phyloP scores from a whole-genome alignment of 768 basidiomycete species.

The Kwoniella pini region DNA sequence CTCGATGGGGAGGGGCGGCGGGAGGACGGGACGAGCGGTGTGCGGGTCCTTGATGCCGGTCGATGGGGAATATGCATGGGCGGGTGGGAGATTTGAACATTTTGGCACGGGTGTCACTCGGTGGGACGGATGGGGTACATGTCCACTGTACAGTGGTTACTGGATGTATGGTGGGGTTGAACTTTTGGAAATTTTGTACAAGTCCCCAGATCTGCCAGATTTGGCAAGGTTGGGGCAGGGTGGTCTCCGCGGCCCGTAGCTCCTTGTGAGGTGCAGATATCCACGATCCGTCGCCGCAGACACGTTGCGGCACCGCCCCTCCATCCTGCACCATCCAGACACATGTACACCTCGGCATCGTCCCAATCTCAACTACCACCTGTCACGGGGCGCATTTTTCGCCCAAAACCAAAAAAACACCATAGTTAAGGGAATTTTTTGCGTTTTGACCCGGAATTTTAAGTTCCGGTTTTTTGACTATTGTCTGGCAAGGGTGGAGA shows the following conservation, averaged over 20 bases:
- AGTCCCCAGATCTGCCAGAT: no score
- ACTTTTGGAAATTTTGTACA: neutral
- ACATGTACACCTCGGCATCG: neutral
- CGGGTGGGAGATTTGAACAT: neutral
- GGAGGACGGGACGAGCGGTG: neutral
- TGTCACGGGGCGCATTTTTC: neutral
- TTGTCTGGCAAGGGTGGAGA: slow-evolving; percentile 10
- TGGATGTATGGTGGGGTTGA: neutral
- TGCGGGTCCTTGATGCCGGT: neutral
- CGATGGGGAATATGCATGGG: neutral
- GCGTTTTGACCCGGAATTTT: slow-evolving; percentile 22
- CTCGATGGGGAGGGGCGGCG: neutral
- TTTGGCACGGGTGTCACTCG: neutral
- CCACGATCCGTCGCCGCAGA: no score
- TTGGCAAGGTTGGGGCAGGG: neutral
- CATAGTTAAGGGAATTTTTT: slow-evolving; percentile 14
- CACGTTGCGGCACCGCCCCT: no score
- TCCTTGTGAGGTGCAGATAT: no score
- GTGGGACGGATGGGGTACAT: slow-evolving; percentile 5
- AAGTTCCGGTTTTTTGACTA: slow-evolving; percentile 10
- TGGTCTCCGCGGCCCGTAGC: neutral
- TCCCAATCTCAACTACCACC: slow-evolving; percentile 6
- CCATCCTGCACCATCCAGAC: no score
- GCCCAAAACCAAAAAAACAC: slow-evolving; percentile 15
- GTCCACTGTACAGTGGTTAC: neutral